Evolutionary conservation across 331 rosid species (phyloP).

Genomic region (Quercus phellos): DNA sequence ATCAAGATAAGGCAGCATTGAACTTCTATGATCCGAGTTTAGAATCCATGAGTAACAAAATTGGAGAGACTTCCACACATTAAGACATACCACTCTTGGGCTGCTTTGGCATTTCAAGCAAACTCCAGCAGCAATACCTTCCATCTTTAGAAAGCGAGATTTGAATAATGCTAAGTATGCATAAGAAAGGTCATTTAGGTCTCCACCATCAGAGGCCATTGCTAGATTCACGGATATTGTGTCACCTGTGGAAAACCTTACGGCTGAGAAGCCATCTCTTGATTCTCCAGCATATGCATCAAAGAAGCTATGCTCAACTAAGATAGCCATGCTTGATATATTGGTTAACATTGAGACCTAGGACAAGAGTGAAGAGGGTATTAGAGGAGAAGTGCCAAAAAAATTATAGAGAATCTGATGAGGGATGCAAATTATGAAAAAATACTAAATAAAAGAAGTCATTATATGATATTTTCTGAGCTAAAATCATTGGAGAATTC

Average conservation of each 20-base stretch:
- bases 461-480: neutral
- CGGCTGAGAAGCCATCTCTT: conserved; percentile 50
- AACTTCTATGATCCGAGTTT: conserved; percentile 37
- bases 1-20: conserved; percentile 62
- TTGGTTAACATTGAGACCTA: conserved; percentile 58
- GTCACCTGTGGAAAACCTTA: conserved; percentile 55
- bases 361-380: neutral
- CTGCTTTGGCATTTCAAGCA: conserved; percentile 59
- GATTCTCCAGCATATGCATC: conserved; percentile 75
- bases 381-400: neutral
- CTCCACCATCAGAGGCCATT: conserved; percentile 19
- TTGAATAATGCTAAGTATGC: conserved; percentile 52
- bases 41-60: conserved; percentile 70
- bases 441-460: neutral
- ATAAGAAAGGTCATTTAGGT: conserved; percentile 47
- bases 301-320: conserved; percentile 57
- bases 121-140: conserved; percentile 55
- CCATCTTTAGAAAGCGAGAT: conserved; percentile 42
- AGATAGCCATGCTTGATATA: conserved; percentile 49
- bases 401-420: too few relatives aligned
- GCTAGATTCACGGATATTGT: conserved; percentile 42
- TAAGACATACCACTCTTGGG: conserved; percentile 44
- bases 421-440: neutral
- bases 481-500: neutral
- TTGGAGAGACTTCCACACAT: conserved; percentile 70